Conservation (phyloP, 768 basidiomycete genomes). For the Russula virescens region DNA sequence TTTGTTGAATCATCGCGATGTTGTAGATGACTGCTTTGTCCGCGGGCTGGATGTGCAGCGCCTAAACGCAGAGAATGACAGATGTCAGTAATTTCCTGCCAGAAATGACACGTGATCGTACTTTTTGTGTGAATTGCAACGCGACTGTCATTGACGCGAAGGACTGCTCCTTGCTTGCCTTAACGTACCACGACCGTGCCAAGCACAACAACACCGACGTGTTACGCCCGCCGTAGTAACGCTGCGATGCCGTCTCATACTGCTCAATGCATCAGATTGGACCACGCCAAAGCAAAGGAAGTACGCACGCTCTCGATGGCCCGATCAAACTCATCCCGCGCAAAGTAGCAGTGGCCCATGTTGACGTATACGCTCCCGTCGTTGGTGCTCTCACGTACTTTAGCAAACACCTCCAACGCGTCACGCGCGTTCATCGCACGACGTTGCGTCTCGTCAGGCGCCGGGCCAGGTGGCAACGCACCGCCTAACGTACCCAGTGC, state of each 20-base stretch:
- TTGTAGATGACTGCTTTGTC: conserved; percentile 94
- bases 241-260: conserved; percentile 89
- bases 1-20: conserved; percentile 97
- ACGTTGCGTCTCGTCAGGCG: conserved; percentile 56
- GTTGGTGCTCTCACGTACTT: conserved; percentile 80
- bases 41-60: conserved; percentile 72
- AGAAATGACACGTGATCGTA: conserved; percentile 32
- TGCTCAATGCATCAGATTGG: conserved; percentile 30
- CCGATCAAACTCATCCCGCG: conserved; percentile 88
- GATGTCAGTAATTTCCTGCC: conserved; percentile 32
- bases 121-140: conserved; percentile 75
- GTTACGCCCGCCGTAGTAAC: conserved; percentile 70
- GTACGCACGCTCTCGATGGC: conserved; percentile 88
- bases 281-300: background rate
- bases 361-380: conserved; percentile 89
- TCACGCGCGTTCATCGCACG: conserved; percentile 74
- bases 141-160: conserved; percentile 80
- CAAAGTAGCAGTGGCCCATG: conserved; percentile 94
- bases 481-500: conserved; percentile 66
- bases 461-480: conserved; percentile 39
- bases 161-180: conserved; percentile 85
- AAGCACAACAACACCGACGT: conserved; percentile 76
- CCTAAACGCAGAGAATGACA: conserved; percentile 42
- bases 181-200: conserved; percentile 90
- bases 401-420: conserved; percentile 83